Conservation (phyloP, 2,329 filamentous ascomycete species). For the Xylogone sp. region DNA sequence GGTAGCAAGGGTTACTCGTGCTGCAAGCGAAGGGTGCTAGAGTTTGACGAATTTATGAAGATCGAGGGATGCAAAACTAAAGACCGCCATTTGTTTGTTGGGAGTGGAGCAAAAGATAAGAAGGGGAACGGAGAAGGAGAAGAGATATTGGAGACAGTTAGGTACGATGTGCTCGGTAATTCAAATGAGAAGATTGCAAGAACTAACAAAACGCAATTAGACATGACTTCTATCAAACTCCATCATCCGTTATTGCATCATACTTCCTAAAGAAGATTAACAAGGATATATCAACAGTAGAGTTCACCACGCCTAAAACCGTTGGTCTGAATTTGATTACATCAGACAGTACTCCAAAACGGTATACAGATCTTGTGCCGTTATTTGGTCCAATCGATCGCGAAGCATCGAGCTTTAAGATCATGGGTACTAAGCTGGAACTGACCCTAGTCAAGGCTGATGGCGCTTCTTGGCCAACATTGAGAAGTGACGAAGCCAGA, state of each 20-base stretch:
- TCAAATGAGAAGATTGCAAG: neutral
- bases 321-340: constrained; percentile 83
- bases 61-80: constrained; percentile 88
- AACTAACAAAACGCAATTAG: constrained; percentile 36
- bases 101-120: constrained; percentile 55
- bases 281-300: constrained; percentile 70
- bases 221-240: constrained; percentile 93
- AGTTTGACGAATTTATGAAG: constrained; percentile 98
- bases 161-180: constrained; percentile 44
- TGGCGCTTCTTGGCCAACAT: constrained; percentile 62
- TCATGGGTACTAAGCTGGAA: constrained; percentile 70
- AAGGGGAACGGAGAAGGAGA: constrained; percentile 57
- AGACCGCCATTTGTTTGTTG: constrained; percentile 78
- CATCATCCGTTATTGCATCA: constrained; percentile 78
- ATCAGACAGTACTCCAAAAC: constrained; percentile 68
- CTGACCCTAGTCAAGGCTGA: constrained; percentile 61
- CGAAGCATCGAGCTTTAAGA: constrained; percentile 57
- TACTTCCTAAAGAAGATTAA: constrained; percentile 98
- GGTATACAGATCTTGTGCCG: constrained; percentile 69
- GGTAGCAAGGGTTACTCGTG: constrained; percentile 97
- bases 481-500: constrained; percentile 61
- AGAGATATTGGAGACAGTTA: constrained; percentile 73
- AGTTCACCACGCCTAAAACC: constrained; percentile 55
- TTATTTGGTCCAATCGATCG: constrained; percentile 75
- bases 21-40: constrained; percentile 90